Evolutionary conservation across 2,329 filamentous ascomycete genomes (phyloP).

Genomic region (Ceratocystiopsis minuta): DNA sequence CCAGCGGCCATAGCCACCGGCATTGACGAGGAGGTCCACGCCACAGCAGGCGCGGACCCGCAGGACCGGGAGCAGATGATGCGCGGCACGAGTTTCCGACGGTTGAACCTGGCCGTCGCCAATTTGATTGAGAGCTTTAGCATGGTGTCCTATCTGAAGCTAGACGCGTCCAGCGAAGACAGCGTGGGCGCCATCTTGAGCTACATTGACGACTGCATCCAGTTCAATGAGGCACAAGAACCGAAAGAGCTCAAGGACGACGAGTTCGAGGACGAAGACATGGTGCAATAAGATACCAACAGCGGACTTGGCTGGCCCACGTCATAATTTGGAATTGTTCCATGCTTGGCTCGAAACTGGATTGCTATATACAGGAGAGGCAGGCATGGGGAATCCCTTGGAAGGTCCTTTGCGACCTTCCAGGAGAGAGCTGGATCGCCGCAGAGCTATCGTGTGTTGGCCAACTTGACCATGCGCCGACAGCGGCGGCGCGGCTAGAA

Average conservation of each 20-base stretch:
- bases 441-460: too few relatives aligned
- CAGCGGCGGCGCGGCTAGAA: too few relatives aligned
- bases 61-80: conserved; percentile 52
- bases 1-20: conserved; percentile 27
- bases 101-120: conserved; percentile 74
- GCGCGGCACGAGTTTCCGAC: conserved; percentile 64
- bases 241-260: conserved; percentile 62
- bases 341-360: conserved; percentile 3
- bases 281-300: conserved; percentile 1
- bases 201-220: conserved; percentile 87
- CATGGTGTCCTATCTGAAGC: conserved; percentile 87
- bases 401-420: too few relatives aligned
- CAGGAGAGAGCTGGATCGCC: too few relatives aligned
- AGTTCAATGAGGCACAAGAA: conserved; percentile 86
- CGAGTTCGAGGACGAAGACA: conserved; percentile 27
- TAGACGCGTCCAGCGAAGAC: conserved; percentile 82
- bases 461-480: too few relatives aligned
- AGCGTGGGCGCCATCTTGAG: conserved; percentile 71
- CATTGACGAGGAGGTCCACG: background rate
- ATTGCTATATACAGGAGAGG: too few relatives aligned
- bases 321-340: conserved; percentile 3
- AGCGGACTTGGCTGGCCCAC: background rate
- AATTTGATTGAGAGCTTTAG: conserved; percentile 91
- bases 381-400: too few relatives aligned
- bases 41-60: conserved; percentile 28